Evolutionary conservation across 2,329 filamentous ascomycete species (phyloP), one percentile per base, ranked within the genome.

Genomic region (Monilinia fructicola): DNA sequence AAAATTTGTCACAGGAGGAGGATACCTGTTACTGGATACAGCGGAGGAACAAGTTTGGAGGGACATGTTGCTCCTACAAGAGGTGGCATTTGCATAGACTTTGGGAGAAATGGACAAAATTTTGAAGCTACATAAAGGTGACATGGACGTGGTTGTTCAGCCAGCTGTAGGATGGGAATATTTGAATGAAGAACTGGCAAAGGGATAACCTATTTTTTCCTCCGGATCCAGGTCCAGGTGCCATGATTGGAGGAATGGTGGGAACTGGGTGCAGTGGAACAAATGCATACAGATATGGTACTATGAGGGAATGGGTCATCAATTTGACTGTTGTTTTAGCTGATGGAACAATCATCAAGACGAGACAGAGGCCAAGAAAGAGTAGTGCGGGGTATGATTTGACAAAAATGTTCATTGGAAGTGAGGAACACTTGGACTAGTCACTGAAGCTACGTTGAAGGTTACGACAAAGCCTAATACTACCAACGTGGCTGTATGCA

Each of bases 291-390:
- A 85, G 93, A 67, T 97, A 96, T 77, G 93, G 93, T 69, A 97
- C 93, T 2, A 97, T 97, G 92, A 88, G 91, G 69, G 93, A 97
- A 76, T 97, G 93, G 93, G 93, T 97, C 16, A 80, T 96, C 28
- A 90, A 86, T 64, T 79, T 97, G 71, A 97, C 93, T 0, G 91
- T 96, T 4, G 93, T 97, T 14, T 83, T 97, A 73, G 93, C 93
- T 23, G 93, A 97, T 77, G 93, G 93, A 60, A 96, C 93, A 1
- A 79, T 97, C 62, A 89, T 97, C 79, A 94, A 93, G 82, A 97
- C 93, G 14, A 85, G 91, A 69, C 92, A 96, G 78, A 85, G 93
- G 59, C 92, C 93, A 14, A 86, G 93, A 71, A 97, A 97, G 82
- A 93, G 90, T 74, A 93, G 90, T 65, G 93, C 93, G 42, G 93